Evolutionary conservation across 208 protist genomes (phyloP), one percentile per base, ranked within the genome.

Genomic region (Blastocrithidia nonstop): DNA sequence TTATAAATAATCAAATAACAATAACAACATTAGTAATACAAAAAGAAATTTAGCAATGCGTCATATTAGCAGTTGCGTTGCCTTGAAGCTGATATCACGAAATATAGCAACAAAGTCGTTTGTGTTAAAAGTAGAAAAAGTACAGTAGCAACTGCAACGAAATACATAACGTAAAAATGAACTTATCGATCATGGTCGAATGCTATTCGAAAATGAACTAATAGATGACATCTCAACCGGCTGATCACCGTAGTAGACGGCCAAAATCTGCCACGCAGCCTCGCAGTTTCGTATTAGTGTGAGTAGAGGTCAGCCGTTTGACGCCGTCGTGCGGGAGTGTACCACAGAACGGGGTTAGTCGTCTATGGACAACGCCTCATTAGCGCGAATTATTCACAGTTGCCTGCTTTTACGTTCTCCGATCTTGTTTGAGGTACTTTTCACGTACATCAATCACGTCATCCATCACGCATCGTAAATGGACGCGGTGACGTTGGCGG

Each of bases 381-480:
- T 89, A 15, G 71, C 79, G 9, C 72, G 79, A 42, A 68, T 93
- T 45, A 53, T 86, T 4, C 84, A 93, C 45, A 78, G 74, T 62
- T 79, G 67, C 44, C 60, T 93, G 0, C 69, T 89, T 9, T 63
- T 93, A 24, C 75, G 66, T 36, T 76, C 65, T 20, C 53, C 68
- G 23, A 44, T 67, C 21, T 64, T 93, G 13, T 83, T 82, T 54
- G 73, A 88, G 9, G 49, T 88, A 27, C 61, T 93, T 37, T 78
- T 88, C 44, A 77, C 74, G 35, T 89, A 88, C 55, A 58, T 88
- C 8, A 71, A 66, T 11, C 61, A 60, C 25, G 50, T 88, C 38
- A 52, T 67, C 11, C 51, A 41, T 6, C 46, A 65, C 11, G 65
- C 62, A 6, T 19, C 42, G 0, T 66, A 41, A 2, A 56, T 93